A percentile compares a stretch with the other conserved stretches of the same genome.
phyloP scores from a whole-genome alignment of 768 basidiomycete genomes.

The Russula abietina region DNA sequence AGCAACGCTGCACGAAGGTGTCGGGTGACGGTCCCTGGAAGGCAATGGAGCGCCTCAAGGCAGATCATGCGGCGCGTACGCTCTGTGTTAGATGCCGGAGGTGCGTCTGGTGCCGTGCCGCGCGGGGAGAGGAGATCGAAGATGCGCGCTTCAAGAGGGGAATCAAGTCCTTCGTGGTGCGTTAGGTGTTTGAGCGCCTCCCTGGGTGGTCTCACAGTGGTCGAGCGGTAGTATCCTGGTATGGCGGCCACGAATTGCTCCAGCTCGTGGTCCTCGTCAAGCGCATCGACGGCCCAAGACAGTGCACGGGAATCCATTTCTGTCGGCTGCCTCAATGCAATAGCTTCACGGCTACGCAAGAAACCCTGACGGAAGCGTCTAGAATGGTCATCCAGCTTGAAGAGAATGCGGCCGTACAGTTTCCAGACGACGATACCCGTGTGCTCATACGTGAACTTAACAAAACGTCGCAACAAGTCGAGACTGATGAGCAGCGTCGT shows the following conservation, averaged over 20 bases:
- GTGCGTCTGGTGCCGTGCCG: background rate
- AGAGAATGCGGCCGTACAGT: constrained; percentile 6
- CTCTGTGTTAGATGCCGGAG: background rate
- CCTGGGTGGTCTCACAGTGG: background rate
- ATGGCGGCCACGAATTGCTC: constrained; percentile 14
- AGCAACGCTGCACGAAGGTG: background rate
- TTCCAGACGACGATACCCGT: constrained; percentile 7
- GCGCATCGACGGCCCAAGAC: constrained; percentile 7
- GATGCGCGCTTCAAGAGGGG: constrained; percentile 15
- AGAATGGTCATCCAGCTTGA: constrained; percentile 2
- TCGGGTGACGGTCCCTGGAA: constrained; percentile 1
- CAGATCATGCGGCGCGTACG: constrained; percentile 5
- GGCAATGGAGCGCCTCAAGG: constrained; percentile 16
- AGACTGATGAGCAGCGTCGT: background rate
- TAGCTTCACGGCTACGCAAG: constrained; percentile 5
- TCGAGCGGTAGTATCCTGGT: constrained; percentile 17
- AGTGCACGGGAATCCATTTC: constrained; percentile 17
- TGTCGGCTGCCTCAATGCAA: constrained; percentile 3
- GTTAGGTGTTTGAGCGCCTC: constrained; percentile 4
- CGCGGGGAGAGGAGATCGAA: constrained; percentile 16
- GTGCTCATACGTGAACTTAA: constrained; percentile 10
- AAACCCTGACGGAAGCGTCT: constrained; percentile 12
- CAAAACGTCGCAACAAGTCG: background rate
- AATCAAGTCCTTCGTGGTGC: constrained; percentile 12
- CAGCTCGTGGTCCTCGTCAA: constrained; percentile 19